Percentiles rank a stretch among this genome's conserved stretches.
Conservation (phyloP, 1,139 yeast species). For the Geotrichum fermentans region DNA sequence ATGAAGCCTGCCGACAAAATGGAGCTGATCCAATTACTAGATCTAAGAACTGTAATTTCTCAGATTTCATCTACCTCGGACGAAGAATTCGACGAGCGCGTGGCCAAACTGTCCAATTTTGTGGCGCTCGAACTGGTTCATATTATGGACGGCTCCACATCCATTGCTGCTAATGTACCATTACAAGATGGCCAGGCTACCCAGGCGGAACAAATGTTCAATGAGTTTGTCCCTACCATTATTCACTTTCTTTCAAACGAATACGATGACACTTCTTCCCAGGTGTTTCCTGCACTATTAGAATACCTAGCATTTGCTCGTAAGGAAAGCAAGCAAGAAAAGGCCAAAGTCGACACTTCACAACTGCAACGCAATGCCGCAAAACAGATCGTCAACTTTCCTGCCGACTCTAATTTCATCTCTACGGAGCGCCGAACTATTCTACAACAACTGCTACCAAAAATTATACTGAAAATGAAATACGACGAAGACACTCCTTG, state of each 20-base stretch:
- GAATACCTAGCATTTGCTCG: slow-evolving; percentile 69
- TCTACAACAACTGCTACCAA: slow-evolving; percentile 58
- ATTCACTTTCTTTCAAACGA: slow-evolving; percentile 70
- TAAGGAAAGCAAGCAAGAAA: slow-evolving; percentile 42
- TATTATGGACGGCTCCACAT: slow-evolving; percentile 51
- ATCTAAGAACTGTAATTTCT: slow-evolving; percentile 54
- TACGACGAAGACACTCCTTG: slow-evolving; percentile 63
- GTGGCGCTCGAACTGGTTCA: slow-evolving; percentile 71
- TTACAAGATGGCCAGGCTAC: slow-evolving; percentile 14
- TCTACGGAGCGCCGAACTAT: slow-evolving; percentile 44
- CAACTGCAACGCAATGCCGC: slow-evolving; percentile 28
- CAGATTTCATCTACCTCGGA: slow-evolving; percentile 42
- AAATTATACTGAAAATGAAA: slow-evolving; percentile 71
- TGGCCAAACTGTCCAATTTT: slow-evolving; percentile 69
- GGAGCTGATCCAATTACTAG: slow-evolving; percentile 64
- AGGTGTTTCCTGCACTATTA: slow-evolving; percentile 74
- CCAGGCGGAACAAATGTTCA: slow-evolving; percentile 46
- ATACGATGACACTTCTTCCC: slow-evolving; percentile 82
- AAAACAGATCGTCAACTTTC: slow-evolving; percentile 30
- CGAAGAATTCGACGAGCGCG: slow-evolving; percentile 68
- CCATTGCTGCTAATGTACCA: slow-evolving; percentile 28
- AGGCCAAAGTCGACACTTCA: slow-evolving; percentile 30
- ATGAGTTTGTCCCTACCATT: slow-evolving; percentile 68
- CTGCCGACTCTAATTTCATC: slow-evolving; percentile 32
- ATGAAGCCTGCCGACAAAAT: slow-evolving; percentile 87